Evolutionary conservation across 441 rosid species (phyloP).

Genomic region (Lepidium campestre): DNA sequence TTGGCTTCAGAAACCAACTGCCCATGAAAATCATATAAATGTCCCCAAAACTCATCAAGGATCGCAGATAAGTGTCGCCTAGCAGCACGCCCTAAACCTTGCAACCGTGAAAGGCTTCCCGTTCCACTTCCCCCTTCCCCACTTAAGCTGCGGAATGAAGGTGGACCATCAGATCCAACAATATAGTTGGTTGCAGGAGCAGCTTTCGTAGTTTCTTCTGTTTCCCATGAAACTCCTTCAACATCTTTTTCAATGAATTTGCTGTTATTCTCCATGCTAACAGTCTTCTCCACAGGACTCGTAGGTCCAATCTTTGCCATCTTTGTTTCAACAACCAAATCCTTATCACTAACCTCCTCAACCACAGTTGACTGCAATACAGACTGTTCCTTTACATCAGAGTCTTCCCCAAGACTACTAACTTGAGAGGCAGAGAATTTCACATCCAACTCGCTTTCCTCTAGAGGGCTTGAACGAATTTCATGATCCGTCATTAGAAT

Average conservation of each 20-base stretch:
- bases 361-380: constrained; percentile 19
- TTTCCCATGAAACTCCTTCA: constrained; percentile 59
- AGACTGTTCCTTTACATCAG: constrained; percentile 23
- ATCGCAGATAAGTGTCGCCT: constrained; percentile 70
- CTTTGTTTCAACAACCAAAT: constrained; percentile 30
- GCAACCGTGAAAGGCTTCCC: constrained; percentile 92
- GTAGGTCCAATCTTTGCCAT: constrained; percentile 33
- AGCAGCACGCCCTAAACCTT: constrained; percentile 97
- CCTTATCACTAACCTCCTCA: constrained; percentile 34
- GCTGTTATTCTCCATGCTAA: constrained; percentile 36
- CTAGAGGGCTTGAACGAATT: constrained; percentile 30
- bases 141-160: constrained; percentile 76
- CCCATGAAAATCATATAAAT: constrained; percentile 78
- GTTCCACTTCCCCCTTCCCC: constrained; percentile 80
- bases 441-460: constrained; percentile 40
- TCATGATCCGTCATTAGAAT: constrained; percentile 54
- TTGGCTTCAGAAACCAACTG: constrained; percentile 63
- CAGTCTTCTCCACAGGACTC: constrained; percentile 50
- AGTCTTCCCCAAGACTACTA: constrained; percentile 15
- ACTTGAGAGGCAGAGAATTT: constrained; percentile 25
- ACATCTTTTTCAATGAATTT: constrained; percentile 48
- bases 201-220: constrained; percentile 54
- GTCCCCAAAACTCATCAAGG: constrained; percentile 97
- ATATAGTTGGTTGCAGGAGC: constrained; percentile 39
- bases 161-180: constrained; percentile 65